These are phyloP conservation scores for Aspergillus melleus DNA, from an alignment of 2,329 filamentous ascomycete genomes.

Conservation along the genomic window DNA sequence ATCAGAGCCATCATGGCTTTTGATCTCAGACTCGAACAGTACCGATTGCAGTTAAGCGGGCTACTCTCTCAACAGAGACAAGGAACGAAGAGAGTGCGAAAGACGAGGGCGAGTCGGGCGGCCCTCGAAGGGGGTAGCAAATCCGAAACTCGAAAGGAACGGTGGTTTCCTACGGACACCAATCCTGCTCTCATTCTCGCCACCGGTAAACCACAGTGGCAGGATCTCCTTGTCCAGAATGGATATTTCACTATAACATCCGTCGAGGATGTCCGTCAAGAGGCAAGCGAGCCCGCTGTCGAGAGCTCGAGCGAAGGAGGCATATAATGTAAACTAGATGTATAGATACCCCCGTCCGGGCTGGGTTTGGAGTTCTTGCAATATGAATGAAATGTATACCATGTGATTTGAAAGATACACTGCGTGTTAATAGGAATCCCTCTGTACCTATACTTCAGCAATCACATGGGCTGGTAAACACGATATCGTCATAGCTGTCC, in stretches of 20 bases:
- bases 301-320: slow-evolving; percentile 20
- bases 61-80: slow-evolving; percentile 60
- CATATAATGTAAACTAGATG: slow-evolving; percentile 10
- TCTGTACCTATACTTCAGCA: not conserved
- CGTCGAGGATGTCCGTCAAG: slow-evolving; percentile 15
- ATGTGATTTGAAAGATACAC: not conserved
- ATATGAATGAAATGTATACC: not conserved
- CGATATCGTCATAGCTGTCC: not conserved
- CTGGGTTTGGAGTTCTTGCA: too few relatives aligned
- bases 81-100: slow-evolving; percentile 61
- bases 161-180: slow-evolving; percentile 67
- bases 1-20: slow-evolving; percentile 80
- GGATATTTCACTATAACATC: slow-evolving; percentile 33
- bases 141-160: slow-evolving; percentile 65
- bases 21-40: slow-evolving; percentile 69
- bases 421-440: not conserved
- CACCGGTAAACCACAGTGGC: slow-evolving; percentile 54
- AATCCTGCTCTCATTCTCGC: slow-evolving; percentile 63
- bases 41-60: slow-evolving; percentile 63
- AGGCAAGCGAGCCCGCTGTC: slow-evolving; percentile 16
- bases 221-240: slow-evolving; percentile 33
- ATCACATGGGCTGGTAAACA: not conserved
- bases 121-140: slow-evolving; percentile 75
- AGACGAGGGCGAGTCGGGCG: slow-evolving; percentile 71
- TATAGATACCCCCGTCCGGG: not conserved